phyloP scores from a whole-genome alignment of 2,329 filamentous ascomycete species.

The Metarhizium guizhouense region DNA sequence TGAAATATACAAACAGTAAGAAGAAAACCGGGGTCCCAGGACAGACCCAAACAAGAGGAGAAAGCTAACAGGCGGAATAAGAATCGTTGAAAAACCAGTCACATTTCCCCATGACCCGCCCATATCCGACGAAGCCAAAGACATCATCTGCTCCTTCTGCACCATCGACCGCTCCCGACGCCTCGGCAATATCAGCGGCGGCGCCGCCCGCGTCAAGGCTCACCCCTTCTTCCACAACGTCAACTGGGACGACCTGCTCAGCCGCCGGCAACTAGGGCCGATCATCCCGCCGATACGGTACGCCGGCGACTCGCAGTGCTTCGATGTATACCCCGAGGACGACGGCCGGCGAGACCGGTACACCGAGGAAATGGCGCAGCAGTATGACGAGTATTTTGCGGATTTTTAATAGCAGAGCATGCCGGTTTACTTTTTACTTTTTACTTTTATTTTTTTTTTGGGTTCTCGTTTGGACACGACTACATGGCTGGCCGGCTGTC shows the following conservation, averaged over 20 bases:
- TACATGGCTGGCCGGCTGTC: too few relatives aligned
- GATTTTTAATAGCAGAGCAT: constrained; percentile 47
- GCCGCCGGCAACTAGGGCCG: constrained; percentile 55
- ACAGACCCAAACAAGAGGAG: neutral
- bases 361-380: constrained; percentile 56
- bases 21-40: constrained; percentile 5
- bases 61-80: constrained; percentile 21
- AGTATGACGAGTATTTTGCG: constrained; percentile 63
- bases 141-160: constrained; percentile 69
- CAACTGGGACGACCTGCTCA: constrained; percentile 65
- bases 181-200: constrained; percentile 69
- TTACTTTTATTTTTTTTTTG: neutral
- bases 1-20: constrained; percentile 73
- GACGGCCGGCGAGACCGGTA: constrained; percentile 57
- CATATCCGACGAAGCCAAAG: constrained; percentile 60
- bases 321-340: constrained; percentile 76
- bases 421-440: neutral
- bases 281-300: constrained; percentile 68
- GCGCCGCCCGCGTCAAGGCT: constrained; percentile 60
- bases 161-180: constrained; percentile 70
- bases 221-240: constrained; percentile 68
- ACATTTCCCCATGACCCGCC: constrained; percentile 59
- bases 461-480: neutral
- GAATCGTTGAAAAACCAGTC: constrained; percentile 71
- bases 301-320: constrained; percentile 69